These are phyloP conservation scores for Malbranchea zuffiana DNA, from an alignment of 2,329 filamentous ascomycete species.

Conservation along the genomic window DNA sequence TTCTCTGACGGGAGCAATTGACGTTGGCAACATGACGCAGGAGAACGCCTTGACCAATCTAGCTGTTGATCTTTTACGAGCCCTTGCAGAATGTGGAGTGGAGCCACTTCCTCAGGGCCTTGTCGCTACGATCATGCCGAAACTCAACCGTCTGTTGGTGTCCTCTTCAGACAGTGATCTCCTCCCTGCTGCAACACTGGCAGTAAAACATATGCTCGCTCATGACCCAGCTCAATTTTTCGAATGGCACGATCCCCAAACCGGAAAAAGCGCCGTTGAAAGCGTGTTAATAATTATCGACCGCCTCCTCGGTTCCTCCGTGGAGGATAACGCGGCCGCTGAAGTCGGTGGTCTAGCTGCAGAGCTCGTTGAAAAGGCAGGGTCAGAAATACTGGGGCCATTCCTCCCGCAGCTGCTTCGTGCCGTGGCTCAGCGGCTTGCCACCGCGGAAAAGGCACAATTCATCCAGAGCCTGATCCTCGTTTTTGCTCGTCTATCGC, in stretches of 20 bases:
- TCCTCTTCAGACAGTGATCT: conserved; percentile 78
- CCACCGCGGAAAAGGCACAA: conserved; percentile 68
- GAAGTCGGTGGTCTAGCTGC: conserved; percentile 91
- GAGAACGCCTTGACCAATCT: conserved; percentile 71
- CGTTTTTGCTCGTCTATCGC: conserved; percentile 82
- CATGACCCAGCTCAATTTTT: conserved; percentile 88
- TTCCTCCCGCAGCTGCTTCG: conserved; percentile 79
- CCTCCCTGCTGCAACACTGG: conserved; percentile 72
- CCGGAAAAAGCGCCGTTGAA: conserved; percentile 72
- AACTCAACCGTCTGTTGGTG: conserved; percentile 71
- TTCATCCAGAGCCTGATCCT: conserved; percentile 95
- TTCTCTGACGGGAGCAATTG: conserved; percentile 77
- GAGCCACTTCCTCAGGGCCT: conserved; percentile 81
- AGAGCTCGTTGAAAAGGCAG: conserved; percentile 90
- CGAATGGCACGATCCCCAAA: conserved; percentile 65
- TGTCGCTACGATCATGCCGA: conserved; percentile 73
- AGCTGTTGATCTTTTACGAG: conserved; percentile 71
- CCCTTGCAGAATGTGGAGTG: conserved; percentile 69
- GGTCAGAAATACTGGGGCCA: conserved; percentile 78
- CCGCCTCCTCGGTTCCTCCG: conserved; percentile 65
- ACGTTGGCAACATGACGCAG: conserved; percentile 73
- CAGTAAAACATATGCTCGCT: conserved; percentile 77
- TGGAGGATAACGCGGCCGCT: conserved; percentile 91
- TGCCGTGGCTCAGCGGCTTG: conserved; percentile 76
- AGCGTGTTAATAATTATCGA: conserved; percentile 86